Percentiles rank a stretch among this genome's conserved stretches.
Evolutionary conservation across 2,329 filamentous ascomycete genomes (phyloP).

Genomic region (Ophiocordyceps sinensis): DNA sequence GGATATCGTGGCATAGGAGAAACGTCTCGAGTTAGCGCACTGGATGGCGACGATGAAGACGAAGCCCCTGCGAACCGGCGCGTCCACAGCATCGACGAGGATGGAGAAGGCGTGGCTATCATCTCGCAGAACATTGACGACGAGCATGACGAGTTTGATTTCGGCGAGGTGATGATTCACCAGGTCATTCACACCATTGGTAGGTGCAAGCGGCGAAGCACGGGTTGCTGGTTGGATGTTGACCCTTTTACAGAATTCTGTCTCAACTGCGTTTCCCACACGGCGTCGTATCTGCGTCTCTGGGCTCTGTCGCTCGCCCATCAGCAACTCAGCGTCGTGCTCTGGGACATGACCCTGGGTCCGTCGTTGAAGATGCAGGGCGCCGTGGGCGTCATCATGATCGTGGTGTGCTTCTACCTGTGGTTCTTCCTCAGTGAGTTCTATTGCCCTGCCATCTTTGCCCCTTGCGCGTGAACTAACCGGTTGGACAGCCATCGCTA

Average conservation of each 20-base stretch:
- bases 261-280: constrained; percentile 97
- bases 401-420: constrained; percentile 68
- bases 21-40: constrained; percentile 70
- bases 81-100: constrained; percentile 45
- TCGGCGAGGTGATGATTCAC: constrained; percentile 95
- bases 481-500: constrained; percentile 24
- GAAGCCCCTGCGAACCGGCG: constrained; percentile 36
- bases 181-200: constrained; percentile 97
- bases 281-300: constrained; percentile 93
- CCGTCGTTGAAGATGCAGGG: constrained; percentile 57
- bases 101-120: constrained; percentile 73
- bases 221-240: constrained; percentile 7
- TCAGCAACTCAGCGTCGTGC: constrained; percentile 89
- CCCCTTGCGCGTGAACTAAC: constrained; percentile 10
- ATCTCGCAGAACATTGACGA: constrained; percentile 75
- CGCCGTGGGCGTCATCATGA: constrained; percentile 58
- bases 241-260: constrained; percentile 63
- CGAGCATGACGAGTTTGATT: constrained; percentile 94
- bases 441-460: neutral
- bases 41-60: constrained; percentile 76
- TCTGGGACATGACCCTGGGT: constrained; percentile 91
- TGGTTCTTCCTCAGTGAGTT: constrained; percentile 70
- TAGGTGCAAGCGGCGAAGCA: constrained; percentile 31
- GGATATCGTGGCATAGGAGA: constrained; percentile 93
- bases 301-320: constrained; percentile 96